These are phyloP conservation scores for Fusarium sp. DNA, from an alignment of 2,329 filamentous ascomycete genomes.

Conservation along the genomic window DNA sequence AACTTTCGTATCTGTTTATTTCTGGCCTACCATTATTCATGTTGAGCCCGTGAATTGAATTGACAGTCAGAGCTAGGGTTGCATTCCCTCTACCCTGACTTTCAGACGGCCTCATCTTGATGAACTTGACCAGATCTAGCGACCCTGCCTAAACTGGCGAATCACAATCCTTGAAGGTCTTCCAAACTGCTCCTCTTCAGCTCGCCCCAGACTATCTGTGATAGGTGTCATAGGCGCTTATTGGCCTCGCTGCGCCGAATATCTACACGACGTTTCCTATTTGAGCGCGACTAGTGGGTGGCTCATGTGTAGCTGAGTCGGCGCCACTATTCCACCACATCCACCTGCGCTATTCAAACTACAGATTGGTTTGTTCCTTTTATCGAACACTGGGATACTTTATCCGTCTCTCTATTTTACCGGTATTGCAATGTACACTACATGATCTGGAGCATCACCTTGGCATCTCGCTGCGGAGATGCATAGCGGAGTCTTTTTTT, in stretches of 20 bases:
- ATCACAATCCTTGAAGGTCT: constrained; percentile 16
- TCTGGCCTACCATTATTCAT: constrained; percentile 8
- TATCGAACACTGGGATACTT: constrained; percentile 14
- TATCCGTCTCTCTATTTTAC: constrained; percentile 26
- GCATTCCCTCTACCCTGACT: constrained; percentile 25
- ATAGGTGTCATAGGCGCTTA: constrained; percentile 47
- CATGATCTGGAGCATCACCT: not conserved
- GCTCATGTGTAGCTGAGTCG: constrained; percentile 48
- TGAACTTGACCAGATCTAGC: constrained; percentile 45
- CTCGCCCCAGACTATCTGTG: constrained; percentile 47
- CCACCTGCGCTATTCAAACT: constrained; percentile 39
- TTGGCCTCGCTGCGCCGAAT: constrained; percentile 45
- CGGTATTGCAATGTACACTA: constrained; percentile 1
- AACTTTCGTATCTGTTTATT: constrained; percentile 3
- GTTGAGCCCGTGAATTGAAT: constrained; percentile 8
- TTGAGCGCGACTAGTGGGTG: constrained; percentile 48
- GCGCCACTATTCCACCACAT: constrained; percentile 35
- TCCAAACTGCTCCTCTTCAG: constrained; percentile 40
- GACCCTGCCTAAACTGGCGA: constrained; percentile 9
- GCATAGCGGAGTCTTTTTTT: constrained; percentile 16
- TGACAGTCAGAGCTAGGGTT: constrained; percentile 27
- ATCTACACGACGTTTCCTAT: constrained; percentile 42
- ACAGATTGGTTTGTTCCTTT: constrained; percentile 9
- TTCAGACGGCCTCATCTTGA: constrained; percentile 46
- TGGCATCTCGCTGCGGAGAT: constrained; percentile 1